Evolutionary conservation across 495 filamentous ascomycete genomes (phyloP).

Genomic region (Xylaria grammica): DNA sequence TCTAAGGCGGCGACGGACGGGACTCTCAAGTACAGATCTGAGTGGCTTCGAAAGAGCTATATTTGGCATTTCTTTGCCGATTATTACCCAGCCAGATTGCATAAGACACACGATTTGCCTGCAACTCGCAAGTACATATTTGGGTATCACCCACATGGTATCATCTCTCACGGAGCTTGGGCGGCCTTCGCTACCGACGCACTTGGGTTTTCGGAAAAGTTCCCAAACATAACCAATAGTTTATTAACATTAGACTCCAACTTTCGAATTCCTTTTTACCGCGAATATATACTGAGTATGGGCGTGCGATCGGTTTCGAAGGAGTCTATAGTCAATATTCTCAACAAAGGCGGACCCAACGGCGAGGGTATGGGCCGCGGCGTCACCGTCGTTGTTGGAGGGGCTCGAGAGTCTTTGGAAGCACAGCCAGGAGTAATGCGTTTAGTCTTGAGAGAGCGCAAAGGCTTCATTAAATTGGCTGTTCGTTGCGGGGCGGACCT

Average conservation of each 20-base stretch:
- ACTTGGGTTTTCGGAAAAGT: conserved; percentile 84
- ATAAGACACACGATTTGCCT: conserved; percentile 79
- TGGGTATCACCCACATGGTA: conserved; percentile 96
- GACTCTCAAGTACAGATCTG: conserved; percentile 71
- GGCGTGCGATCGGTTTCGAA: conserved; percentile 88
- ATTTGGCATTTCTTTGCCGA: conserved; percentile 89
- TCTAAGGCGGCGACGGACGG: conserved; percentile 79
- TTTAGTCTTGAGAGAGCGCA: conserved; percentile 79
- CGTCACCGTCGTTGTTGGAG: conserved; percentile 94
- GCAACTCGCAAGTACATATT: conserved; percentile 94
- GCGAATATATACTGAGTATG: conserved; percentile 87
- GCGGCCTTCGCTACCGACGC: conserved; percentile 91
- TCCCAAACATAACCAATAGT: conserved; percentile 94
- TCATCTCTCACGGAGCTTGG: conserved; percentile 95
- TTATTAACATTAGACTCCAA: conserved; percentile 91
- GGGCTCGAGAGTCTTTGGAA: conserved; percentile 88
- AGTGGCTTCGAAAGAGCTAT: conserved; percentile 71
- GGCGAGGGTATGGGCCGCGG: conserved; percentile 91
- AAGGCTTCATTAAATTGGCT: conserved; percentile 93
- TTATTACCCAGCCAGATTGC: conserved; percentile 89
- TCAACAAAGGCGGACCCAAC: conserved; percentile 76
- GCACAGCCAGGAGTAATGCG: conserved; percentile 75
- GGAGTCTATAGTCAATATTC: conserved; percentile 85
- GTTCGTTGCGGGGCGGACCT: conserved; percentile 88
- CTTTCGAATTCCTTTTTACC: conserved; percentile 91